These are phyloP conservation scores for Platanthera zijinensis DNA, from an alignment of 106 monocot species.

Conservation along the genomic window DNA sequence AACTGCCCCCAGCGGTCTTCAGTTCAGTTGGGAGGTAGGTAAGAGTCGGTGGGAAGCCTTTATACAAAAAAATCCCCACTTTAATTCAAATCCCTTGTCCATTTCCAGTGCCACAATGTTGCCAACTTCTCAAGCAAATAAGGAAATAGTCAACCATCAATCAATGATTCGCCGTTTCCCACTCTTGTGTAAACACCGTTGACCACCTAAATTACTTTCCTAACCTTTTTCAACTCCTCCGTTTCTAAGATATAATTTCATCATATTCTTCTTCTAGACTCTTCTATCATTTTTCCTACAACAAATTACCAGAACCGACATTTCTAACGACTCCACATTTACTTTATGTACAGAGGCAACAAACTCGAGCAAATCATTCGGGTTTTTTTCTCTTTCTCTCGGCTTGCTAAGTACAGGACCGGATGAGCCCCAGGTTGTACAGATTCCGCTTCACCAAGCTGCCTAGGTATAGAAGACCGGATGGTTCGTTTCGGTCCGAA, in stretches of 20 bases:
- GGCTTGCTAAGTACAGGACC: background rate
- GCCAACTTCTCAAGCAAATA: background rate
- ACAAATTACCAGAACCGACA: background rate
- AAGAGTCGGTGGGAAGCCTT: constrained; percentile 1
- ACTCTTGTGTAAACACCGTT: background rate
- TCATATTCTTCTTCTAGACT: background rate
- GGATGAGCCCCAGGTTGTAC: constrained; percentile 38
- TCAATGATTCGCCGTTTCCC: background rate
- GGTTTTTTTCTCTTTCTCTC: background rate
- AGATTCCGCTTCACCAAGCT: constrained; percentile 44
- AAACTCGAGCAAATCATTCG: no score
- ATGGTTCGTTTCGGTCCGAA: background rate
- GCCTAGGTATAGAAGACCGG: constrained; percentile 25
- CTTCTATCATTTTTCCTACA: background rate
- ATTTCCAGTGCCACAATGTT: background rate
- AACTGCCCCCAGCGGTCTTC: background rate
- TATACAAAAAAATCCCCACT: background rate
- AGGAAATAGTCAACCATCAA: background rate
- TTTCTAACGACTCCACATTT: no score
- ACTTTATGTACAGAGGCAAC: no score
- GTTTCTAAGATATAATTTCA: background rate
- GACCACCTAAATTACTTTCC: background rate
- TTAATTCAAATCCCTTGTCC: background rate
- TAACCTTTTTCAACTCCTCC: background rate
- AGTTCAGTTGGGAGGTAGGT: constrained; percentile 1